A percentile compares a stretch with the other conserved stretches of the same genome.
Evolutionary conservation across 331 rosid genomes (phyloP).

Genomic region (Phaseolus coccineus): DNA sequence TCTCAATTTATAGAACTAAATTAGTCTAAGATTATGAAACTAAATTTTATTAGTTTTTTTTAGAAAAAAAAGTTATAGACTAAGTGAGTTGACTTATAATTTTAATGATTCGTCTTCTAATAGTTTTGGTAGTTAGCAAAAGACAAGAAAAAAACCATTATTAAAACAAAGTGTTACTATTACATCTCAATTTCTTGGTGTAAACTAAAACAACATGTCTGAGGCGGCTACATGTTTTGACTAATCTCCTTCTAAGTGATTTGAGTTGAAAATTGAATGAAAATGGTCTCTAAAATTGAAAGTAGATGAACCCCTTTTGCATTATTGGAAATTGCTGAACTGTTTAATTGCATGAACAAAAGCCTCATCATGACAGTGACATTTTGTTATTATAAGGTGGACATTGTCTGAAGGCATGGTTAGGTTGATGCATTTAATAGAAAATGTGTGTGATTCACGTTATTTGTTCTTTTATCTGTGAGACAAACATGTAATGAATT

Average conservation of each 20-base stretch:
- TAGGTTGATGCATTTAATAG: conserved; percentile 18
- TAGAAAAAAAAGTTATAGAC: neutral
- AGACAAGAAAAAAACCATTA: neutral
- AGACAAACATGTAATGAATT: neutral
- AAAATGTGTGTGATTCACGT: neutral
- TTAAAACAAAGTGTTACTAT: neutral
- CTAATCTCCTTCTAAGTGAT: neutral
- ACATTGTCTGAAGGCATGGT: neutral
- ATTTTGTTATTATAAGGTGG: neutral
- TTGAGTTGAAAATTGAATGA: neutral
- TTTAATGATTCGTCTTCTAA: neutral
- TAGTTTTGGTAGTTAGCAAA: neutral
- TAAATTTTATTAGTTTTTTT: neutral
- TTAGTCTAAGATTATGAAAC: neutral
- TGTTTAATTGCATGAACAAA: neutral
- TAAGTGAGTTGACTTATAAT: neutral
- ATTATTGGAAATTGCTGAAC: neutral
- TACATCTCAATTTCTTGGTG: neutral
- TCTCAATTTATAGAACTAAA: neutral
- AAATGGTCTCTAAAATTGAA: neutral
- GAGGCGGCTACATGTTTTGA: conserved; percentile 7
- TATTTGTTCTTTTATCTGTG: neutral
- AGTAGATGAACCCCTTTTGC: neutral
- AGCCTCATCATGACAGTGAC: neutral
- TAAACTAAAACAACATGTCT: conserved; percentile 5